Base-by-base conservation (phyloP, 2,329 filamentous ascomycete species). In the Helotiales sp. region DNA sequence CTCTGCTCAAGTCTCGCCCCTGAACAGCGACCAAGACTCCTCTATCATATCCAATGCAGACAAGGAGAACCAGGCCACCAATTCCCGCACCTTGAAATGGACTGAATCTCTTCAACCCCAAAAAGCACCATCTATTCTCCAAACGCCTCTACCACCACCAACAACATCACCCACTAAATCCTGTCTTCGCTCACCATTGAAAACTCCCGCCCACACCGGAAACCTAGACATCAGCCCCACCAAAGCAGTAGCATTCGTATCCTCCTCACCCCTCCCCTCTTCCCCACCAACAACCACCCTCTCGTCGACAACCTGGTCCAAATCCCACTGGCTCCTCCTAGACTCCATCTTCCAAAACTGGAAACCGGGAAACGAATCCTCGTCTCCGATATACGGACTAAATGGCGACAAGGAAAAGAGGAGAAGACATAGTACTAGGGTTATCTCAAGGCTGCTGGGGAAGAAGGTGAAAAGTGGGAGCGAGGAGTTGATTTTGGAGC, bases 221-320 rank as follows among this genome's bases (percentile, higher is more conserved):
- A 42, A 12, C 46, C n/a, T 24, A 5, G 55, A 63, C 19, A 31
- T 55, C 3, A 65, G 59, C n/a, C 64, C 66, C 13, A 62, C 44
- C 50, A 70, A 70, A 60, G 67, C 52, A 15, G 69, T 71, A 4
- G 63, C 66, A 53, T 71, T 67, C 24, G 69, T 69, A 12, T 70
- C 69, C 19, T 71, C 69, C 2, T 71, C 69, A n/a, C 67, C 69
- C 8, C 58, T 61, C 0, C 61, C 66, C 1, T 65, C 68, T 1
- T 63, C 67, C 1, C 34, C 57, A 13, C 33, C 54, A 5, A 53
- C 56, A 5, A 31, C 17, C 1, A 56, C 55, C 5, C 55, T 71
- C 1, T 71, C 69, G 2, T 27, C 64, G 7, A 66, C 58, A 30
- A 62, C 44, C 5, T 72, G 70, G 70, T 68, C 67, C 2, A 62